Base-by-base conservation (phyloP, 441 rosid species). In the Capsella rubella region DNA sequence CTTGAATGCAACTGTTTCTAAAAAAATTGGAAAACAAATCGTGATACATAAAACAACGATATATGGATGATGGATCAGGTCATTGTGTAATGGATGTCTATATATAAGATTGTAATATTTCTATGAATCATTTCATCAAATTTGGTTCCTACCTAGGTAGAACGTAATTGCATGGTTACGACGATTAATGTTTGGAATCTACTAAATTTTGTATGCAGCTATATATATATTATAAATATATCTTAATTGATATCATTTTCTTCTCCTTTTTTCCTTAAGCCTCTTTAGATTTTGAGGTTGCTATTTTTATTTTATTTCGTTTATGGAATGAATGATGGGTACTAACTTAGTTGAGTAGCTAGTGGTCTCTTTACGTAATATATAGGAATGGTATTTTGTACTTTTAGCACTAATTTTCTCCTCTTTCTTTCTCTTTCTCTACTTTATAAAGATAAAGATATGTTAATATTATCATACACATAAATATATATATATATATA, bases 391-490 rank as follows among this genome's bases (percentile, higher is more conserved):
- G 80, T 54, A 78, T 49, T 77, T 45, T 69, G 81, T 82, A 63
- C 80, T 57, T 77, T 80, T 77, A 74, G 67, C 75, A 77, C 70
- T 77, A 73, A 87, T 79, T 90, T 81, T 59, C 68, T 67, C 45
- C 12, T 13, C 6, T 65, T 49, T 42, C 10, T 59, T 66, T 72
- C 6, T 14, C n/a, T 66, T 61, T 37, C 31, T 13, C 39, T 34
- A 72, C 64, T 71, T 77, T 67, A 60, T 29, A 60, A 59, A 72
- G 64, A 64, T 68, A 54, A 64, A 64, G 52, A 70, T 49, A 40
- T 58, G 43, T 21, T 21, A 21, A 21, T 34, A 28, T 42, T 59
- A 25, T 25, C 13, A 54, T 25, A 32, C 64, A 43, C 21, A 69
- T n/a, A 53, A 13, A 35, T 16, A 16, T 0, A 16, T 16, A 16